Evolutionary conservation across 2,329 filamentous ascomycete species (phyloP), one percentile per base, ranked within the genome.

Genomic region (Immersiporthe knoxdaviesiana): DNA sequence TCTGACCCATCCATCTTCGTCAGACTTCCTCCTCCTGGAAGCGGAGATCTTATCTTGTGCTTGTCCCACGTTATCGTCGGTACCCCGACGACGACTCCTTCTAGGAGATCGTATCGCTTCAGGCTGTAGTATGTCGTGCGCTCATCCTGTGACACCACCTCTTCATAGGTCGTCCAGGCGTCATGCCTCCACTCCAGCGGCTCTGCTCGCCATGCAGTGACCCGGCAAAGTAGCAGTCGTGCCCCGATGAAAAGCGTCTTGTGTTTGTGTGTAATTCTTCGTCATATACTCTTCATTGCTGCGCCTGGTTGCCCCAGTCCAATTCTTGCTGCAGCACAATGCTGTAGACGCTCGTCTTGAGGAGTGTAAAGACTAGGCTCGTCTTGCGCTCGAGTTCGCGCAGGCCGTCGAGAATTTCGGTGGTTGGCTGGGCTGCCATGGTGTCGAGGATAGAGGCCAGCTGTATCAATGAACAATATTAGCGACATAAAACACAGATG

Each of bases 301-400:
- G 78, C 32, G 76, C 77, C 71, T 83, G 81, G 73, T 85, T 84
- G 63, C 88, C 91, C 80, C 90, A 92, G 72, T 91, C 90, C 76
- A 97, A 93, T 86, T 98, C 93, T 86, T 98, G 95, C 86, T 99
- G 95, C 83, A 99, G 80, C 71, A 99, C 94, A 83, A 99, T 99
- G 78, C 92, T 97, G 83, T 99, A 99, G 72, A 99, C 96, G 80
- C 95, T 98, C 24, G 96, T 95, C 84, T 99, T 99, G 78, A 99
- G 86, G 78, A 98, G 81, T 72, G 96, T 99, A 80, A 97, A 98
- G 30, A 97, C 95, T 67, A 97, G 84, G 74, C 93, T 94, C 58
- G 95, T 97, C 84, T 98, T 97, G 75, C 96, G 87, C 84, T 99
- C 96, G 67, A 99, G 84, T 58, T 94, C 90, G 66, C 96, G 86